A percentile compares a stretch with the other conserved stretches of the same genome.
These are phyloP conservation scores for Cordyceps cateniannulata DNA, from an alignment of 2,329 filamentous ascomycete species.

Conservation along the genomic window DNA sequence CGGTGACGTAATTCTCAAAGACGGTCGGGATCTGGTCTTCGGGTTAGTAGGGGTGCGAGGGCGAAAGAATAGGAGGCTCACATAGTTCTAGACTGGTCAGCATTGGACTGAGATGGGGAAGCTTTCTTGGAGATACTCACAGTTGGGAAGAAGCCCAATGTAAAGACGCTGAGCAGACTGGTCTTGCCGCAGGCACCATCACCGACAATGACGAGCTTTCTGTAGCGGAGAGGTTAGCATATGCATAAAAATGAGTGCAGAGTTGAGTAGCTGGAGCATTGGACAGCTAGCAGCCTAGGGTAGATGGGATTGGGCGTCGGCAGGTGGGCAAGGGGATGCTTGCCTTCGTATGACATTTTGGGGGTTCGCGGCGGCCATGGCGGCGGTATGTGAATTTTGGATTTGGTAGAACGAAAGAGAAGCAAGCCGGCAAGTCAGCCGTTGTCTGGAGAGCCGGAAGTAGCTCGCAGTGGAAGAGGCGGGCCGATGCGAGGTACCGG, in stretches of 20 bases:
- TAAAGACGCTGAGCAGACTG: slow-evolving; percentile 94
- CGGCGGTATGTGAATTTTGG: background rate
- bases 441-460: background rate
- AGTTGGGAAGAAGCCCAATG: slow-evolving; percentile 93
- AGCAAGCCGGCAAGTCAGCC: background rate
- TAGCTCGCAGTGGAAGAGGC: background rate
- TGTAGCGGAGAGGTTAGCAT: slow-evolving; percentile 29
- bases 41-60: slow-evolving; percentile 11
- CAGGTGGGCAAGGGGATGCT: background rate
- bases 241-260: background rate
- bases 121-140: slow-evolving; percentile 48
- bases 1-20: slow-evolving; percentile 99
- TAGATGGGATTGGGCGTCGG: background rate
- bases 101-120: slow-evolving; percentile 17
- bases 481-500: background rate
- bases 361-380: slow-evolving; percentile 11
- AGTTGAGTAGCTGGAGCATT: background rate
- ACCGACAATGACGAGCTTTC: slow-evolving; percentile 94
- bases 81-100: slow-evolving; percentile 45
- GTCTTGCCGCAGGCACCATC: slow-evolving; percentile 98
- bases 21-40: slow-evolving; percentile 75
- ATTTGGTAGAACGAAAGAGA: background rate
- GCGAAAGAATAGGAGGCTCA: slow-evolving; percentile 29
- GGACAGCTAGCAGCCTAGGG: background rate
- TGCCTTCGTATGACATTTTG: slow-evolving; percentile 14